These are phyloP conservation scores for Botrytis porri DNA, from an alignment of 2,329 filamentous ascomycete species.

Conservation along the genomic window DNA sequence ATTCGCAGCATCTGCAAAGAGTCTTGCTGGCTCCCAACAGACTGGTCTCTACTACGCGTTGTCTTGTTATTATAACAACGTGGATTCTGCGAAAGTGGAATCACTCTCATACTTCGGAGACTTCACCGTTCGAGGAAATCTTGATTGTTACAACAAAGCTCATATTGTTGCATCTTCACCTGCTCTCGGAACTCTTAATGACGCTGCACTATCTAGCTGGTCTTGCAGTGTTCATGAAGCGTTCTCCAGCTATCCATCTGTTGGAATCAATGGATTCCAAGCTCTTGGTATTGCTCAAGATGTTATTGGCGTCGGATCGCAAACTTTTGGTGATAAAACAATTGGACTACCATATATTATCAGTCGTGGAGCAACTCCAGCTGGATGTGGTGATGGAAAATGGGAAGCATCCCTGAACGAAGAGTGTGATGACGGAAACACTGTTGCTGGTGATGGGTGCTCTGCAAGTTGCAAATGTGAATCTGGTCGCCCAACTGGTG, in stretches of 20 bases:
- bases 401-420: conserved; percentile 40
- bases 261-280: conserved; percentile 40
- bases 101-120: conserved; percentile 40
- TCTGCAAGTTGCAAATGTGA: conserved; percentile 42
- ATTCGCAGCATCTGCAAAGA: conserved; percentile 38
- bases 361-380: conserved; percentile 42
- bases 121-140: conserved; percentile 42
- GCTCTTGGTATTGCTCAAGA: conserved; percentile 43
- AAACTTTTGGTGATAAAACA: conserved; percentile 40
- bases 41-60: conserved; percentile 45
- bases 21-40: conserved; percentile 24
- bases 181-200: conserved; percentile 39
- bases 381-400: conserved; percentile 43
- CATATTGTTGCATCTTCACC: conserved; percentile 42
- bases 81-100: conserved; percentile 31
- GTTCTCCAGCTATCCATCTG: conserved; percentile 41
- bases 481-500: conserved; percentile 35
- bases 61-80: conserved; percentile 43
- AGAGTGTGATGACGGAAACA: conserved; percentile 45
- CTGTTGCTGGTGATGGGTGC: conserved; percentile 39
- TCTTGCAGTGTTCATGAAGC: conserved; percentile 45
- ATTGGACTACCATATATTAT: conserved; percentile 45
- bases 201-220: conserved; percentile 43
- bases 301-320: conserved; percentile 38
- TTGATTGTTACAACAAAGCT: conserved; percentile 43